Base-by-base conservation (phyloP, 139 green algal genomes). In the Choricystis sp. region DNA sequence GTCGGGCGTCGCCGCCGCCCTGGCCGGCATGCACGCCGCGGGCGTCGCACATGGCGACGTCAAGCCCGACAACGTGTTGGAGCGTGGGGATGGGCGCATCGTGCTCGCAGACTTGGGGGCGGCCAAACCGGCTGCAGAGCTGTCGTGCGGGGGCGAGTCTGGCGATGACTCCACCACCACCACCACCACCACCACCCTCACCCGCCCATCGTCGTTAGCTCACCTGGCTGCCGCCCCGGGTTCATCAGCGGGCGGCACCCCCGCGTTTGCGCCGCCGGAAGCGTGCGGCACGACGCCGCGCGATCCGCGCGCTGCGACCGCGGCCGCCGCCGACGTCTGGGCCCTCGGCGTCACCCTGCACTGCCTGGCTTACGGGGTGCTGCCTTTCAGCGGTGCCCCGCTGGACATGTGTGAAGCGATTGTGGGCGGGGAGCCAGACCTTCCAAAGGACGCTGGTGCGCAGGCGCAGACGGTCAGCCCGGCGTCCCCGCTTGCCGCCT, bases 51-150 rank as follows among this genome's bases (percentile, higher is more conserved):
- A 91, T 69, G 72, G 82, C 19, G 84, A 91, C 72, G 60, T 88
- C 21, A 91, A 91, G 71, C 82, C 84, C 1, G 83, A 91, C 67
- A 94, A 94, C 76, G 73, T 90, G 72, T 76, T 89, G 59, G 66
- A 85, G 28, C 71, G 59, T 2, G 74, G 71, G 9, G 72, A 71
- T 23, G 82, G 83, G 0, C 60, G 72, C 30, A 74, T 94, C 19
- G 89, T 89, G 64, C 83, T 94, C 57, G 75, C 67, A 19, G 86
- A 94, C 68, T 90, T 94, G 74, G 86, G 86, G 4, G 78, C 74
- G 60, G 70, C 74, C 66, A 69, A 29, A 57, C 68, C 31, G 75
- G 73, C 63, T 63, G 72, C 61, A 26, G 56, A 27, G 30, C 9
- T 57, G 19, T 1, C 25, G 60, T 14, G 19, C 20, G 29, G 58